These are phyloP conservation scores for Gamsiella multidivaricata DNA, from an alignment of 192 early-diverging fungal genomes.

Conservation along the genomic window DNA sequence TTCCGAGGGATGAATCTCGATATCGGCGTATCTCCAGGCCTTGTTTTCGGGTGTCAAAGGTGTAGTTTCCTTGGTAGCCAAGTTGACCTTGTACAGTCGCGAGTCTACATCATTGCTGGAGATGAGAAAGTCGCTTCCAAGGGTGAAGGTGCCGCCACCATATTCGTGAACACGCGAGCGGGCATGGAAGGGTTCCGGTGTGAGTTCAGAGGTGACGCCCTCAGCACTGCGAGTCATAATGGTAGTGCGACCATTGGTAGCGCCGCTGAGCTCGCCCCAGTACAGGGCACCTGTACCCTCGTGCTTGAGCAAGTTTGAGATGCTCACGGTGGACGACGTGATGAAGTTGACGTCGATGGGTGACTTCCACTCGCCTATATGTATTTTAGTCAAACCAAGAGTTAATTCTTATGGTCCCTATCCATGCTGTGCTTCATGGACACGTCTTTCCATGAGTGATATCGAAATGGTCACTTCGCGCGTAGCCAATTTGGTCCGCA, in stretches of 20 bases:
- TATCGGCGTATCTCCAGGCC: constrained; percentile 71
- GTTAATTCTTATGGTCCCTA: background rate
- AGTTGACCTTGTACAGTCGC: constrained; percentile 64
- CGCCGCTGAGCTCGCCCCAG: constrained; percentile 34
- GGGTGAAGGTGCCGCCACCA: constrained; percentile 73
- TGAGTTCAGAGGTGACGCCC: constrained; percentile 38
- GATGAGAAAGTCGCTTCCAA: constrained; percentile 64
- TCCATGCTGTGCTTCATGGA: background rate
- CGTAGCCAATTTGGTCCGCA: no score
- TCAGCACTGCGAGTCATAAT: constrained; percentile 29
- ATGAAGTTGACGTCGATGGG: constrained; percentile 50
- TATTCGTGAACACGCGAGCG: constrained; percentile 83
- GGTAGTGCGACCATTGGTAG: constrained; percentile 47
- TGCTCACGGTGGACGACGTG: constrained; percentile 36
- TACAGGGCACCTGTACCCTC: constrained; percentile 39
- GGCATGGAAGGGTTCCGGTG: constrained; percentile 66
- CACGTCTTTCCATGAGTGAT: background rate
- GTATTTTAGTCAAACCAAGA: background rate
- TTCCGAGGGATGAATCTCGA: constrained; percentile 66
- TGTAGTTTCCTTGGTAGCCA: constrained; percentile 29
- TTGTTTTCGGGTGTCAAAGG: constrained; percentile 61
- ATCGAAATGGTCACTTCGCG: background rate
- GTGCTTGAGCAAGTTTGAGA: constrained; percentile 40
- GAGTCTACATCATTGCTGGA: constrained; percentile 71
- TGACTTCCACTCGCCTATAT: constrained; percentile 48